A percentile compares a stretch with the other conserved stretches of the same genome.
Conservation (phyloP, 305 asterid genomes). For the Nicotiana rustica region DNA sequence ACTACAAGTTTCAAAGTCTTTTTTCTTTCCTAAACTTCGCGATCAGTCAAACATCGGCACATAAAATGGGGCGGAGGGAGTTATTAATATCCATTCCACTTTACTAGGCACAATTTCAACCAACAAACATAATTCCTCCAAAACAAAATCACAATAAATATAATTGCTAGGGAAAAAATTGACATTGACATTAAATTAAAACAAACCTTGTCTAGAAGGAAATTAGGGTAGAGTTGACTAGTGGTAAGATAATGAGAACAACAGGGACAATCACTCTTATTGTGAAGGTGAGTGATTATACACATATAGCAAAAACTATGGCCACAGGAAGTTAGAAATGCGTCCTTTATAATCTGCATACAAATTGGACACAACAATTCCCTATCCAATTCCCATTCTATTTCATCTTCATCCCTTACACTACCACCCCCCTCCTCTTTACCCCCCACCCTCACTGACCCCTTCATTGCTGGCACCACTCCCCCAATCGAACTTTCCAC, state of each 20-base stretch:
- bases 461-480: conserved; percentile 50
- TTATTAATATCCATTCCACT: not conserved
- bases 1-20: no score
- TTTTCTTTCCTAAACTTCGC: no score
- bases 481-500: conserved; percentile 51
- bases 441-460: conserved; percentile 20
- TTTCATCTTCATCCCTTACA: conserved; percentile 37
- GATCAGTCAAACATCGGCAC: no score
- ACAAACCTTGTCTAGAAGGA: conserved; percentile 66
- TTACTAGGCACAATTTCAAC: not conserved
- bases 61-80: no score
- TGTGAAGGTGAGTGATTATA: conserved; percentile 75
- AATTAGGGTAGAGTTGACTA: conserved; percentile 70
- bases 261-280: conserved; percentile 78
- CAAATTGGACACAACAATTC: conserved; percentile 74
- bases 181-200: not conserved
- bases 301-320: conserved; percentile 90
- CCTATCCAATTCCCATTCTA: conserved; percentile 51
- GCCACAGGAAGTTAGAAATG: conserved; percentile 73
- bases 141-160: not conserved
- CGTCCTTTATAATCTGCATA: conserved; percentile 74
- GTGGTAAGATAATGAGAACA: conserved; percentile 65
- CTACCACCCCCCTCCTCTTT: conserved; percentile 33
- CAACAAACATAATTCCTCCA: not conserved
- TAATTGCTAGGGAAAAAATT: not conserved